Evolutionary conservation across 495 filamentous ascomycete genomes (phyloP).

Genomic region (Hamigera avellanea): DNA sequence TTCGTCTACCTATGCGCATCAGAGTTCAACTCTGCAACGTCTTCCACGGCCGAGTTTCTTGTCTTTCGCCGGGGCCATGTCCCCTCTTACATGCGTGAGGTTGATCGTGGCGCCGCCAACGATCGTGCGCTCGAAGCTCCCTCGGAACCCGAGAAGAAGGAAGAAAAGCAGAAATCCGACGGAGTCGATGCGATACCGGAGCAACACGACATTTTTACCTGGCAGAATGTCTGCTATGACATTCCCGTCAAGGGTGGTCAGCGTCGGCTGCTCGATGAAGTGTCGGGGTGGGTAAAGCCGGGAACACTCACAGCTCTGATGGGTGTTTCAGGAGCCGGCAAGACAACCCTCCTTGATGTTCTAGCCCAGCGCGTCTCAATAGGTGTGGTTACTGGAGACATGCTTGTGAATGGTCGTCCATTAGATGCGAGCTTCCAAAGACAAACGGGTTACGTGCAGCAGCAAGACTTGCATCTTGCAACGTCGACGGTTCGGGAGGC

Average conservation of each 20-base stretch:
- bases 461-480: slow-evolving; percentile 80
- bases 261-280: slow-evolving; percentile 46
- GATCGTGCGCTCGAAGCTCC: background rate
- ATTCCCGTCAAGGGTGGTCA: slow-evolving; percentile 49
- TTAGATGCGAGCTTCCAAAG: slow-evolving; percentile 78
- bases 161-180: slow-evolving; percentile 11
- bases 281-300: slow-evolving; percentile 57
- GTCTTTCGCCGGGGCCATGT: slow-evolving; percentile 31
- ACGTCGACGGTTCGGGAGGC: slow-evolving; percentile 78
- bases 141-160: slow-evolving; percentile 9
- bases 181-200: slow-evolving; percentile 29
- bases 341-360: slow-evolving; percentile 55
- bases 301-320: slow-evolving; percentile 60
- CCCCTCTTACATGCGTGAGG: slow-evolving; percentile 15
- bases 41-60: slow-evolving; percentile 31
- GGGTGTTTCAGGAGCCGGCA: slow-evolving; percentile 51
- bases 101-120: background rate
- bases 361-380: slow-evolving; percentile 68
- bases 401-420: slow-evolving; percentile 68
- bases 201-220: slow-evolving; percentile 56
- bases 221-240: slow-evolving; percentile 63
- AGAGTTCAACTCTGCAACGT: slow-evolving; percentile 31
- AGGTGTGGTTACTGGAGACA: slow-evolving; percentile 76
- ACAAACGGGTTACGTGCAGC: slow-evolving; percentile 87
- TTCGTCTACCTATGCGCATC: slow-evolving; percentile 32